Percentiles rank a stretch among this genome's conserved stretches.
phyloP scores from a whole-genome alignment of 164 flowering plant species.

The Piper longum region DNA sequence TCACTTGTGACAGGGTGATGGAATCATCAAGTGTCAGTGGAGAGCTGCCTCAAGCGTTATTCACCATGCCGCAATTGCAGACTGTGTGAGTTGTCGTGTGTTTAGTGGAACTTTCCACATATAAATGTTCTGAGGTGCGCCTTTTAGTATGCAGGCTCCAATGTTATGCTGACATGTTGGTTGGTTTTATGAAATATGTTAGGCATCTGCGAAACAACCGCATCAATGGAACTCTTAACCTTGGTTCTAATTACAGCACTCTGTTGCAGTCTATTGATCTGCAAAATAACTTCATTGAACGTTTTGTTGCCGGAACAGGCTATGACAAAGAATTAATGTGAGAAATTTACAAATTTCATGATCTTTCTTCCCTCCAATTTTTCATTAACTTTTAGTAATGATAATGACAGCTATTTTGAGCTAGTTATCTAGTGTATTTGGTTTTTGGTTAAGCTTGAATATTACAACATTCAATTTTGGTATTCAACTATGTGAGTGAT shows the following conservation, averaged over 20 bases:
- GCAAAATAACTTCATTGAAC: conserved; percentile 45
- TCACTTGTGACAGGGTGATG: conserved; percentile 28
- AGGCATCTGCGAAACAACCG: conserved; percentile 65
- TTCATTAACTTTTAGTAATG: too few species aligned
- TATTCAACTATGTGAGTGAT: too few species aligned
- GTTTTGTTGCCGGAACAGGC: conserved; percentile 23
- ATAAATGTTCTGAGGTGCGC: too few species aligned
- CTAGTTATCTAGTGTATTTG: too few species aligned
- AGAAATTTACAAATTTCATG: neutral
- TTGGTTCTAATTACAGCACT: conserved; percentile 44
- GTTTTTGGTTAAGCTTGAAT: too few species aligned
- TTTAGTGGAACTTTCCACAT: too few species aligned
- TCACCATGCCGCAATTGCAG: conserved; percentile 56
- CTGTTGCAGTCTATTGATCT: conserved; percentile 63
- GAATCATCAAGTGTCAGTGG: conserved; percentile 60
- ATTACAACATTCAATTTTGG: too few species aligned
- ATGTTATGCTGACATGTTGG: neutral
- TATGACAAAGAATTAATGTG: neutral
- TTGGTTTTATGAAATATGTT: conserved; percentile 3
- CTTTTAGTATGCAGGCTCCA: neutral
- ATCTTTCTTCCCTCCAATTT: too few species aligned
- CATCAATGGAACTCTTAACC: conserved; percentile 41
- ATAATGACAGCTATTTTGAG: too few species aligned
- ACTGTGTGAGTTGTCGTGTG: conserved; percentile 14
- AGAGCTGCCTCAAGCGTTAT: conserved; percentile 35